Percentiles rank a stretch among this genome's conserved stretches.
These are phyloP conservation scores for Phyllosticta paracitricarpa DNA, from an alignment of 2,329 filamentous ascomycete genomes.

Conservation along the genomic window DNA sequence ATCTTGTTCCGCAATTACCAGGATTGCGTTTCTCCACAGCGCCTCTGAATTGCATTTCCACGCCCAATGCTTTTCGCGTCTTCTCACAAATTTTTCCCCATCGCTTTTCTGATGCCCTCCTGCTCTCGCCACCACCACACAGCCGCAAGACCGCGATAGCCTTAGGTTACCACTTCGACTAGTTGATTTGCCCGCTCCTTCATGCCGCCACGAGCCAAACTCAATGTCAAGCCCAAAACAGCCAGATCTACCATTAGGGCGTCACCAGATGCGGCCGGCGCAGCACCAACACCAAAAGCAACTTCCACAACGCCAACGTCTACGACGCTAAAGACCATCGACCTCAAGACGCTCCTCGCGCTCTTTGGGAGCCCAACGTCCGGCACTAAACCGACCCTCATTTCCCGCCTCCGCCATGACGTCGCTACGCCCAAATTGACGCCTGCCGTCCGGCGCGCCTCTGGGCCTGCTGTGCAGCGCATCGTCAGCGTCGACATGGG, in stretches of 20 bases:
- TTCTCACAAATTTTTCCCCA: not conserved
- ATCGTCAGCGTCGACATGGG: conserved; percentile 78
- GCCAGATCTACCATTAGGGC: not conserved
- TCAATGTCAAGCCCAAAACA: not conserved
- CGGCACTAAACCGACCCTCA: conserved; percentile 50
- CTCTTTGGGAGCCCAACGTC: conserved; percentile 49
- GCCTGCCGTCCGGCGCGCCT: not conserved
- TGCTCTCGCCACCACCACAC: not conserved
- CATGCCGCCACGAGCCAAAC: not conserved
- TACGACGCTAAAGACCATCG: conserved; percentile 39
- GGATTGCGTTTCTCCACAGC: too few species aligned
- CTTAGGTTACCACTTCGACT: not conserved
- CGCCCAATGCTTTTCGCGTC: not conserved
- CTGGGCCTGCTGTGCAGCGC: conserved; percentile 26
- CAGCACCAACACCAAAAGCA: not conserved
- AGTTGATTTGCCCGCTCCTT: not conserved
- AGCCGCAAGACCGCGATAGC: not conserved
- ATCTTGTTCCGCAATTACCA: too few species aligned
- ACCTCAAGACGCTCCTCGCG: conserved; percentile 50
- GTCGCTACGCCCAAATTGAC: conserved; percentile 13
- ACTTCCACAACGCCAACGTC: not conserved
- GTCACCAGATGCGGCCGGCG: not conserved
- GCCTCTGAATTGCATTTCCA: not conserved
- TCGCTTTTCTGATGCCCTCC: not conserved
- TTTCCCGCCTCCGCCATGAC: conserved; percentile 39